A percentile compares a stretch with the other conserved stretches of the same genome.
Conservation (phyloP, 306 rosid species). For the Castanospermum australe region DNA sequence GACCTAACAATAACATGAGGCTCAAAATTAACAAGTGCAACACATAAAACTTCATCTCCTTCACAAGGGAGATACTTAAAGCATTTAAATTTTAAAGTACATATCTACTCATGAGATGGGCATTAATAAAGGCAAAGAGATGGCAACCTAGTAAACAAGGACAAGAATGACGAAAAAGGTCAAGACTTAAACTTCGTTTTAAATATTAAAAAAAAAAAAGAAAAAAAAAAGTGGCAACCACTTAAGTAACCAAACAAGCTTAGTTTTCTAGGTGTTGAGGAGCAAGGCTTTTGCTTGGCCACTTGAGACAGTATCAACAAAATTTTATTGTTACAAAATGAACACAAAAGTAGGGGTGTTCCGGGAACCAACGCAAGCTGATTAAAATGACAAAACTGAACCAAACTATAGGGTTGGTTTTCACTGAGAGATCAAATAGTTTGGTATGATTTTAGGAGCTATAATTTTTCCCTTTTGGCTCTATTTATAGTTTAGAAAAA, state of each 20-base stretch:
- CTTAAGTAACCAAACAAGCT: not conserved
- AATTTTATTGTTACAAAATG: not conserved
- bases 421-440: conserved; percentile 12
- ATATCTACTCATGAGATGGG: not conserved
- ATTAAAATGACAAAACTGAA: conserved; percentile 23
- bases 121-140: not conserved
- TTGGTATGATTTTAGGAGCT: not conserved
- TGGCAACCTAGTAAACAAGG: not conserved
- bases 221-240: not conserved
- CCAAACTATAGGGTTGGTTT: conserved; percentile 1
- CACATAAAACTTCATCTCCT: not conserved
- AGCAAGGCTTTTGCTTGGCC: conserved; percentile 3
- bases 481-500: conserved; percentile 18
- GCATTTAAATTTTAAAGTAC: conserved; percentile 12
- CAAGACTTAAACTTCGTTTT: not conserved
- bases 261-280: not conserved
- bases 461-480: not conserved
- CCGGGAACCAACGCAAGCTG: conserved; percentile 5
- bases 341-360: not conserved
- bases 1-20: conserved; percentile 13
- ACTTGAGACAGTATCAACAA: conserved; percentile 7
- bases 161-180: not conserved
- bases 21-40: conserved; percentile 3
- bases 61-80: not conserved
- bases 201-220: too few relatives aligned